A percentile compares a stretch with the other conserved stretches of the same genome.
Evolutionary conservation across 2,329 filamentous ascomycete species (phyloP).

Genomic region (Monosporascus sp.): DNA sequence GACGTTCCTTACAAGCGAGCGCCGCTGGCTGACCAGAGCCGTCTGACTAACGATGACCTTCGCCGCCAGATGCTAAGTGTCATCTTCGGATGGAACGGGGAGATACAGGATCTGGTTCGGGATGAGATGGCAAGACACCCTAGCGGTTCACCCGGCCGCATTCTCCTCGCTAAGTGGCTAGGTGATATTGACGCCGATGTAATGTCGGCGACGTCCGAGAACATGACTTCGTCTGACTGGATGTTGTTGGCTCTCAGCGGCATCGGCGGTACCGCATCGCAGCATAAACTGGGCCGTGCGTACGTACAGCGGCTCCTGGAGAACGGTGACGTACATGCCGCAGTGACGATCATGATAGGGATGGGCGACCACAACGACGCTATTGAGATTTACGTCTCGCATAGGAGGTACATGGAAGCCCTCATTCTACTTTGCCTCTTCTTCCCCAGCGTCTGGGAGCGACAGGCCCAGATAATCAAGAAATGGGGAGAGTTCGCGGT

Average conservation of each 20-base stretch:
- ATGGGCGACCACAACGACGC: slow-evolving; percentile 91
- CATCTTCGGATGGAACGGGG: slow-evolving; percentile 91
- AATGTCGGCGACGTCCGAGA: slow-evolving; percentile 72
- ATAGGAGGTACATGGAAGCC: slow-evolving; percentile 88
- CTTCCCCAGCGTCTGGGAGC: slow-evolving; percentile 82
- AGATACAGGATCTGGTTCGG: slow-evolving; percentile 72
- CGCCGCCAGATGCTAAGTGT: slow-evolving; percentile 86
- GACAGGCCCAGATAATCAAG: slow-evolving; percentile 79
- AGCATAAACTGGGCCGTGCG: slow-evolving; percentile 84
- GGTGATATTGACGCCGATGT: slow-evolving; percentile 78
- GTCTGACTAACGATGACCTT: slow-evolving; percentile 71
- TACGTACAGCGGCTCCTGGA: slow-evolving; percentile 89
- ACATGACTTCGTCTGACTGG: slow-evolving; percentile 94
- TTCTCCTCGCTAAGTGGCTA: slow-evolving; percentile 88
- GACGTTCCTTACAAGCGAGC: slow-evolving; percentile 78
- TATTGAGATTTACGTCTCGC: slow-evolving; percentile 92
- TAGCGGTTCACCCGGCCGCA: slow-evolving; percentile 67
- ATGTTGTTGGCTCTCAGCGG: slow-evolving; percentile 90
- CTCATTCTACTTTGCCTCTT: slow-evolving; percentile 80
- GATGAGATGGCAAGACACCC: slow-evolving; percentile 79
- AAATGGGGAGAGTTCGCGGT: slow-evolving; percentile 95
- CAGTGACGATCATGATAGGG: slow-evolving; percentile 86
- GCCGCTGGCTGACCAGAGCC: slow-evolving; percentile 49
- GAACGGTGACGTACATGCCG: slow-evolving; percentile 84
- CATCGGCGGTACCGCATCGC: slow-evolving; percentile 71